Percentiles rank a stretch among this genome's conserved stretches.
These are phyloP conservation scores for Chloranthus sessilifolius DNA, from an alignment of 164 flowering plant species.

Conservation along the genomic window DNA sequence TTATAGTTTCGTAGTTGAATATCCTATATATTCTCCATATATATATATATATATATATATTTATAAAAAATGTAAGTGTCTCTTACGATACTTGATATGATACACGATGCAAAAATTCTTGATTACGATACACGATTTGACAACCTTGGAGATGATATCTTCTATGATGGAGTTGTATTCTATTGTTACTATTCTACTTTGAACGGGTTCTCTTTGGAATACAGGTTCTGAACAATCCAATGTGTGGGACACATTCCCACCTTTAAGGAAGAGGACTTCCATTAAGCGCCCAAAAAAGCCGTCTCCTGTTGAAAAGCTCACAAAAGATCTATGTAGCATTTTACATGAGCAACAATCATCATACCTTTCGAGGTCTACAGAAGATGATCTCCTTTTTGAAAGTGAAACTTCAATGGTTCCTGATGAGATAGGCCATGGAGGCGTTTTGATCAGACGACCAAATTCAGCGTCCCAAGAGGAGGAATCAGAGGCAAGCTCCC, in stretches of 20 bases:
- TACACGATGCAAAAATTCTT: no score
- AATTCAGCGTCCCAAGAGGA: slow-evolving; percentile 66
- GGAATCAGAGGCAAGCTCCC: slow-evolving; percentile 97
- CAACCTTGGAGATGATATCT: not conserved
- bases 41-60: no score
- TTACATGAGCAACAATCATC: slow-evolving; percentile 85
- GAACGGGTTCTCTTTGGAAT: not conserved
- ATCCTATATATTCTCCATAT: no score
- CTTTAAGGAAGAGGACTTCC: slow-evolving; percentile 89
- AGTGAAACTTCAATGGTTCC: slow-evolving; percentile 85
- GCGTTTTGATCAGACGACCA: slow-evolving; percentile 82
- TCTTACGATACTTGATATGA: no score
- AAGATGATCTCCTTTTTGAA: slow-evolving; percentile 82
- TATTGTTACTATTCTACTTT: not conserved
- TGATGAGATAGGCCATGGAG: slow-evolving; percentile 96
- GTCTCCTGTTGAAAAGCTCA: slow-evolving; percentile 94
- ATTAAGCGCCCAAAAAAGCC: slow-evolving; percentile 50
- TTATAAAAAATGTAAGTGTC: no score
- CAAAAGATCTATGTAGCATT: slow-evolving; percentile 73
- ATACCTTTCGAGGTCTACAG: slow-evolving; percentile 64
- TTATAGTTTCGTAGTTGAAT: no score
- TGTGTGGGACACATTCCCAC: slow-evolving; percentile 79
- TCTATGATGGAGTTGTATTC: not conserved
- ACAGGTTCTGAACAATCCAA: slow-evolving; percentile 80
- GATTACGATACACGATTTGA: no score